Evolutionary conservation across 2,329 filamentous ascomycete species (phyloP), one percentile per base, ranked within the genome.

Genomic region (Stromatinia cepivora): DNA sequence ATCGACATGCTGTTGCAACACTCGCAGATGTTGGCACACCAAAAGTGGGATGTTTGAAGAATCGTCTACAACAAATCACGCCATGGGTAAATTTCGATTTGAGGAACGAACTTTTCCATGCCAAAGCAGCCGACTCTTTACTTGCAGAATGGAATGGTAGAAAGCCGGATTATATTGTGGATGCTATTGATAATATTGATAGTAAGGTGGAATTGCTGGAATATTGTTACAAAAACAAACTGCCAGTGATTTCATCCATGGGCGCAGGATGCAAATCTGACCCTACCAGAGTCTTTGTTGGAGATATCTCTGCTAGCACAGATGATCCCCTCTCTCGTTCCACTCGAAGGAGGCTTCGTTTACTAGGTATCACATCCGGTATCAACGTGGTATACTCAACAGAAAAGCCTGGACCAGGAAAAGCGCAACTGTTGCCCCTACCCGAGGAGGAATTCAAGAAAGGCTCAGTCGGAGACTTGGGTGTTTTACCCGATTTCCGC

Each of bases 161-260:
- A 54, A 85, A 85, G 75, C 93, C 94, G 1, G 90, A 94, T 75
- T 99, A 90, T 77, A 88, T 99, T n/a, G 88, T 99, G 48, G 95
- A 99, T 80, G 96, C 94, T 31, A 99, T 99, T 74, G 95, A 99
- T 80, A 98, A 99, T 78, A 98, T 99, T 72, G 92, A 97, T 65
- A 97, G 93, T 67, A 99, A 99, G 82, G 94, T 99, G 4, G 91
- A 90, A 25, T 82, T 99, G 67, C 84, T 99, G 53, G 89, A 93
- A 76, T 97, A 96, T 81, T 99, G 95, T 81, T 85, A 94, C 78
- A 86, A 89, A 71, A 86, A 93, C 77, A 84, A 85, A 1, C 83
- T 98, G 36, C 90, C 88, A 0, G 93, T 99, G 39, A 94, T 99
- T 72, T 95, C 93, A 22, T 92, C 93, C 45, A 98, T 98, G 94